Conservation (phyloP, 352 stramenopile species). For the Nothophytophthora sp. region DNA sequence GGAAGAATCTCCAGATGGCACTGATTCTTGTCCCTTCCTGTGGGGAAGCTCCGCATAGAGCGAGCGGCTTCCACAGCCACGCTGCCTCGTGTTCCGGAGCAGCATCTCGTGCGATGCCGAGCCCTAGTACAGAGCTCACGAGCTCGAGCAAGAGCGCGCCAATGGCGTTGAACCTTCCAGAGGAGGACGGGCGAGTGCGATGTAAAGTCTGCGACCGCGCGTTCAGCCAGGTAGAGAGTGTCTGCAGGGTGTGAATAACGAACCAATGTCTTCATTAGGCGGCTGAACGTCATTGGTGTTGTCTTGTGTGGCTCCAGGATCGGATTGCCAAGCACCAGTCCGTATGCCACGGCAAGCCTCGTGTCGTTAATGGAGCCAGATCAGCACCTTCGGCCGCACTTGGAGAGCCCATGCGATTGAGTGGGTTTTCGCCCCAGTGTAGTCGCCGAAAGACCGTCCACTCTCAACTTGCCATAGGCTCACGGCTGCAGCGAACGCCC, state of each 20-base stretch:
- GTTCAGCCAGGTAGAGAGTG: conserved; percentile 32
- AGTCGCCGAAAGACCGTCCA: conserved; percentile 3
- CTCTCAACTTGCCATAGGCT: conserved; percentile 1
- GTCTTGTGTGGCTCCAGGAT: conserved; percentile 20
- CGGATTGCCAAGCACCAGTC: conserved; percentile 75
- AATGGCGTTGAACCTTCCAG: conserved; percentile 38
- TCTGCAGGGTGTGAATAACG: no score
- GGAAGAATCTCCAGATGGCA: no score
- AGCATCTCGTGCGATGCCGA: neutral
- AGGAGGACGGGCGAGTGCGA: conserved; percentile 52
- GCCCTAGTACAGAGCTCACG: neutral
- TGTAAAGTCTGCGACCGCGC: conserved; percentile 56
- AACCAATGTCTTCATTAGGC: no score
- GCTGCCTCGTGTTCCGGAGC: conserved; percentile 17
- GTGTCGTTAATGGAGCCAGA: neutral
- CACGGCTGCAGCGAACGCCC: neutral
- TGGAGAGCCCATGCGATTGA: no score
- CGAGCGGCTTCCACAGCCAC: conserved; percentile 26
- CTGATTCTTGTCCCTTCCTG: no score
- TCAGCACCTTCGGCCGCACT: neutral
- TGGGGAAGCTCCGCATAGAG: no score
- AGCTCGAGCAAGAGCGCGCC: neutral
- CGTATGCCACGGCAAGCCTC: conserved; percentile 40
- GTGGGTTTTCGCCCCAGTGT: neutral
- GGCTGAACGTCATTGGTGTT: neutral